Conservation (phyloP, 1,139 yeast genomes). For the Citeromyces hawaiiensis region DNA sequence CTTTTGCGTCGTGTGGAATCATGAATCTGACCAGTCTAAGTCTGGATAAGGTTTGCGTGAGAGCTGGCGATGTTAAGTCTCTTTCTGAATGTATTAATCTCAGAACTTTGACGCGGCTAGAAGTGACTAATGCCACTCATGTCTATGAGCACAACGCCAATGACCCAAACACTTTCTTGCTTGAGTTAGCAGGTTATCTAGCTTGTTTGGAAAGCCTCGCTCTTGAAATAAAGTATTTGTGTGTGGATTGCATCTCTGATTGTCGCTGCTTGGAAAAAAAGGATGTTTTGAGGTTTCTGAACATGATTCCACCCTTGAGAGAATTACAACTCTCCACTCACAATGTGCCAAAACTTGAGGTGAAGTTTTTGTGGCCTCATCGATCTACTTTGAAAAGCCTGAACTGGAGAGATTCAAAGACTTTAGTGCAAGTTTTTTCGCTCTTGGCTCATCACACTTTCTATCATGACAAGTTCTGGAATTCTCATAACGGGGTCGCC, state of each 20-base stretch:
- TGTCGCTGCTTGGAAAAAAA: constrained; percentile 3
- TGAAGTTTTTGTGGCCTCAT: constrained; percentile 2
- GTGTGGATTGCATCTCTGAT: constrained; percentile 3
- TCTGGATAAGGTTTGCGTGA: constrained; percentile 3
- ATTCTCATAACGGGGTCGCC: background rate
- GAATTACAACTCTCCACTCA: constrained; percentile 2
- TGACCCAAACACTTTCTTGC: constrained; percentile 1
- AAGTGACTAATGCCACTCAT: constrained; percentile 3
- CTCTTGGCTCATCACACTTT: background rate
- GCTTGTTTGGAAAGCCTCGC: constrained; percentile 3
- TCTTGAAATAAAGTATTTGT: constrained; percentile 3
- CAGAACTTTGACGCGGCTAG: constrained; percentile 1
- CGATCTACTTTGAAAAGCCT: constrained; percentile 2
- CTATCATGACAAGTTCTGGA: constrained; percentile 2
- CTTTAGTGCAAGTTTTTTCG: background rate
- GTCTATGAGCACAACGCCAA: constrained; percentile 2
- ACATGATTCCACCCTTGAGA: constrained; percentile 3
- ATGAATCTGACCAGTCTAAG: constrained; percentile 3
- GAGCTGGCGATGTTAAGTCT: background rate
- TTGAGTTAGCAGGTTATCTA: constrained; percentile 1
- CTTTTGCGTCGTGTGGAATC: background rate
- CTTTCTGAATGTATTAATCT: constrained; percentile 1
- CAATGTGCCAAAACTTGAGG: background rate
- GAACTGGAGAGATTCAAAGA: constrained; percentile 2
- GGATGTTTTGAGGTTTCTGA: constrained; percentile 3